Percentiles rank a stretch among this genome's conserved stretches.
phyloP scores from a whole-genome alignment of 129 eudicot genomes.

The Mikania micrantha region DNA sequence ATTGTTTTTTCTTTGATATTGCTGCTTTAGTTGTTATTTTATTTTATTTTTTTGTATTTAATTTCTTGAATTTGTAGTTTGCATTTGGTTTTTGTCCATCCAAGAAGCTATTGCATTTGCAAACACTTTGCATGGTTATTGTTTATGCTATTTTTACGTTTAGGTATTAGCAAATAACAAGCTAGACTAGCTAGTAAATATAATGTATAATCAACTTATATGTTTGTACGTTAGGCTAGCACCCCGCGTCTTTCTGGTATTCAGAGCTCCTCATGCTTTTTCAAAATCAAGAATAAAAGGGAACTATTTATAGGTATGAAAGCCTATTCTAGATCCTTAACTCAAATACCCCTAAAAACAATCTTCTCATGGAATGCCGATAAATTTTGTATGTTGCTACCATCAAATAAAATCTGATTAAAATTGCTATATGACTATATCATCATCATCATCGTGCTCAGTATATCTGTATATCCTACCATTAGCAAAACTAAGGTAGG shows the following conservation, averaged over 20 bases:
- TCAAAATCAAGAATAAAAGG: not conserved
- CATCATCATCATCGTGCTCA: no score
- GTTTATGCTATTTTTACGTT: not conserved
- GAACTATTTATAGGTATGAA: not conserved
- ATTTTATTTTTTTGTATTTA: not conserved
- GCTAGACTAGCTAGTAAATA: not conserved
- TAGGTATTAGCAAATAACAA: not conserved
- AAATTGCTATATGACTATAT: no score
- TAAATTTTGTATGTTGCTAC: not conserved
- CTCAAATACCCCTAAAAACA: not conserved
- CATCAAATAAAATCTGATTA: not conserved
- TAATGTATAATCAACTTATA: not conserved
- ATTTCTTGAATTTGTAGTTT: not conserved
- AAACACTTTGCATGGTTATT: not conserved
- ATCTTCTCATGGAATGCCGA: not conserved
- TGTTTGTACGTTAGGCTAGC: not conserved
- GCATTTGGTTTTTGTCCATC: not conserved
- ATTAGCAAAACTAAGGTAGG: no score
- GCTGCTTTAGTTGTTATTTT: slow-evolving; percentile 1
- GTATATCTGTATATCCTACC: no score
- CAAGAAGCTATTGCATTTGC: not conserved
- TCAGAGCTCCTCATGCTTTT: not conserved
- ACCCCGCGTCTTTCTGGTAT: not conserved
- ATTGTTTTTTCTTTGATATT: not conserved
- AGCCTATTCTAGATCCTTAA: not conserved